Evolutionary conservation across 306 rosid genomes (phyloP).

Genomic region (Boehmeria nivea): DNA sequence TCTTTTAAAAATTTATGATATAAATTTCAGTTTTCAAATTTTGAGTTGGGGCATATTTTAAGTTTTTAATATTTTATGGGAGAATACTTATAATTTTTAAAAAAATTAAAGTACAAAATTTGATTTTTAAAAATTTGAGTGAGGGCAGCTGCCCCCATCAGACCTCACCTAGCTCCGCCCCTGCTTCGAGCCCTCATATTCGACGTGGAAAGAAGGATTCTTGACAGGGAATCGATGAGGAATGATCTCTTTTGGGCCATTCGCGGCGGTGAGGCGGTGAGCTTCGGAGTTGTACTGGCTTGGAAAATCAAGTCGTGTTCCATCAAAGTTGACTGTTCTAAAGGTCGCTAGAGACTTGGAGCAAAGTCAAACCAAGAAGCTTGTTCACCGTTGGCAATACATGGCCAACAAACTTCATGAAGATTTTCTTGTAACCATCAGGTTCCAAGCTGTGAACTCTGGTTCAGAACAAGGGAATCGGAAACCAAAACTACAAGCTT

Average conservation of each 20-base stretch:
- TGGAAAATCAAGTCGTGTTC: constrained; percentile 31
- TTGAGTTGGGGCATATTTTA: too few relatives aligned
- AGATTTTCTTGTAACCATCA: constrained; percentile 17
- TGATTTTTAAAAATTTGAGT: too few relatives aligned
- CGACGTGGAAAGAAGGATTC: constrained; percentile 17
- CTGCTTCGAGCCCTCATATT: constrained; percentile 21
- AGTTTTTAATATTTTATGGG: too few relatives aligned
- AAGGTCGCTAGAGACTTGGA: not conserved
- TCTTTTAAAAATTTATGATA: too few relatives aligned
- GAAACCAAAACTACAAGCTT: too few relatives aligned
- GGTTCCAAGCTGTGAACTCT: not conserved
- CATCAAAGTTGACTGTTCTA: constrained; percentile 22
- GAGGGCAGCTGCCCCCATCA: too few relatives aligned
- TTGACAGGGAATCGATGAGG: constrained; percentile 30
- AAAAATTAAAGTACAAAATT: too few relatives aligned
- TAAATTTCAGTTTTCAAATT: too few relatives aligned
- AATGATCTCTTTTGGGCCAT: constrained; percentile 45
- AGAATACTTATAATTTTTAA: too few relatives aligned
- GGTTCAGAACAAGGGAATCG: not conserved
- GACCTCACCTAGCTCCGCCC: too few relatives aligned
- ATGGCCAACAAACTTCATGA: constrained; percentile 15
- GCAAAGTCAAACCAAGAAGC: constrained; percentile 12
- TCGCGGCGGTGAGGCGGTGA: constrained; percentile 33
- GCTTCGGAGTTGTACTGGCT: constrained; percentile 33
- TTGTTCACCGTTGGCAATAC: constrained; percentile 14